Evolutionary conservation across 2,329 filamentous ascomycete species (phyloP).

Genomic region (Diaporthe destruens): DNA sequence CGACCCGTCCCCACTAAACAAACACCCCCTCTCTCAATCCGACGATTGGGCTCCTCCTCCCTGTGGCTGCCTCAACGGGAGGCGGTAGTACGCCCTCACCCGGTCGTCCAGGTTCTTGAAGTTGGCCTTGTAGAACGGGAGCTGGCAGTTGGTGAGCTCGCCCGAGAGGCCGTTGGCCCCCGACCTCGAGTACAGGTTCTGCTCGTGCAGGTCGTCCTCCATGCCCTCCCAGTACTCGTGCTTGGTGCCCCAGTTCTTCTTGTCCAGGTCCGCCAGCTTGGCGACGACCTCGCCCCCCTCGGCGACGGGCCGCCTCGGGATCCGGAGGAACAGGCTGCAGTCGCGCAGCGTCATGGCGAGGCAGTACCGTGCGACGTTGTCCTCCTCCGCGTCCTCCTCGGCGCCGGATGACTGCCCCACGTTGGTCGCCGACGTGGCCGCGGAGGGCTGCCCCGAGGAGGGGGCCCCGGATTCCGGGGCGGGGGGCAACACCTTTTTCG

Average conservation of each 20-base stretch:
- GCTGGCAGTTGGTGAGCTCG: conserved; percentile 37
- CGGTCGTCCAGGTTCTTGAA: conserved; percentile 18
- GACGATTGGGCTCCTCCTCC: not conserved
- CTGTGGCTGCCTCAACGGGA: not conserved
- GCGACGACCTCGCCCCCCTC: conserved; percentile 58
- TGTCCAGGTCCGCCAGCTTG: conserved; percentile 81
- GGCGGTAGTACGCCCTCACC: conserved; percentile 33
- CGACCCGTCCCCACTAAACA: not conserved
- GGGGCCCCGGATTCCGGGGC: conserved; percentile 34
- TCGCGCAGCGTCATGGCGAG: conserved; percentile 86
- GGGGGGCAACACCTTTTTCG: conserved; percentile 53
- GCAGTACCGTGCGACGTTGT: conserved; percentile 59
- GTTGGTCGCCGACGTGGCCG: conserved; percentile 41
- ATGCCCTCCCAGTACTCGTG: conserved; percentile 75
- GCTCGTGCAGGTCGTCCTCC: conserved; percentile 73
- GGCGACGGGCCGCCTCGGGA: conserved; percentile 54
- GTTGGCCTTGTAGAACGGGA: conserved; percentile 38
- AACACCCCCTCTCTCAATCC: not conserved
- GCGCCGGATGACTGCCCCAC: not conserved
- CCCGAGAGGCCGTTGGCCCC: conserved; percentile 18
- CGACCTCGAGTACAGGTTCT: conserved; percentile 72
- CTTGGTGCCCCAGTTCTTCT: conserved; percentile 78
- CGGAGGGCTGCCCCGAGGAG: not conserved
- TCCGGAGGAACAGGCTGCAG: conserved; percentile 79
- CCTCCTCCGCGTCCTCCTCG: conserved; percentile 48